Conservation (phyloP, 257 asterid species). For the Primulina eburnea region DNA sequence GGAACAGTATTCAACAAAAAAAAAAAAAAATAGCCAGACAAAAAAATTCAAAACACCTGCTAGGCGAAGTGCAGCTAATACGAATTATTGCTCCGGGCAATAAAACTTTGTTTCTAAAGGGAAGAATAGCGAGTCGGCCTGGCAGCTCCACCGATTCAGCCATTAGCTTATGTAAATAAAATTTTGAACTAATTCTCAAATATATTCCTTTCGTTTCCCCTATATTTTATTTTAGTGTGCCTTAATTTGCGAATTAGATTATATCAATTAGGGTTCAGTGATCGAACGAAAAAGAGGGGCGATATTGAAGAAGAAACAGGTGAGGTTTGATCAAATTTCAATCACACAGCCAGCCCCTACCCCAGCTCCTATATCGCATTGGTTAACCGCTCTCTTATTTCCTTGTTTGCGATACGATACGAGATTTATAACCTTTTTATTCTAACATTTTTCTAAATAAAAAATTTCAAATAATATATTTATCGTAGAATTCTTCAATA, state of each 20-base stretch:
- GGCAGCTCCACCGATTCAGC: conserved; percentile 95
- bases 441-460: too few relatives aligned
- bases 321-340: neutral
- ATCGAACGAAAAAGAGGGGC: neutral
- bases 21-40: neutral
- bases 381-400: too few relatives aligned
- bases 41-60: conserved; percentile 51
- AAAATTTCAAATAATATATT: too few relatives aligned
- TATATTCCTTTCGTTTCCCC: neutral
- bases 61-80: conserved; percentile 92
- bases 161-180: conserved; percentile 31
- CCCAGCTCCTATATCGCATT: too few relatives aligned
- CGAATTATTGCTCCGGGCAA: conserved; percentile 97
- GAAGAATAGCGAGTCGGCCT: conserved; percentile 85
- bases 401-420: too few relatives aligned
- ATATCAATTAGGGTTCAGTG: neutral
- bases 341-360: neutral
- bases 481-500: too few relatives aligned
- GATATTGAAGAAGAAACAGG: neutral
- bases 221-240: too few relatives aligned
- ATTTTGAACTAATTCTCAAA: too few relatives aligned
- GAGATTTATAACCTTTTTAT: too few relatives aligned
- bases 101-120: conserved; percentile 87
- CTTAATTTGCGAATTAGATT: neutral
- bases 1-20: neutral